Percentiles rank a stretch among this genome's conserved stretches.
Evolutionary conservation across 2,329 filamentous ascomycete species (phyloP).

Genomic region (Clonostachys rhizophaga): DNA sequence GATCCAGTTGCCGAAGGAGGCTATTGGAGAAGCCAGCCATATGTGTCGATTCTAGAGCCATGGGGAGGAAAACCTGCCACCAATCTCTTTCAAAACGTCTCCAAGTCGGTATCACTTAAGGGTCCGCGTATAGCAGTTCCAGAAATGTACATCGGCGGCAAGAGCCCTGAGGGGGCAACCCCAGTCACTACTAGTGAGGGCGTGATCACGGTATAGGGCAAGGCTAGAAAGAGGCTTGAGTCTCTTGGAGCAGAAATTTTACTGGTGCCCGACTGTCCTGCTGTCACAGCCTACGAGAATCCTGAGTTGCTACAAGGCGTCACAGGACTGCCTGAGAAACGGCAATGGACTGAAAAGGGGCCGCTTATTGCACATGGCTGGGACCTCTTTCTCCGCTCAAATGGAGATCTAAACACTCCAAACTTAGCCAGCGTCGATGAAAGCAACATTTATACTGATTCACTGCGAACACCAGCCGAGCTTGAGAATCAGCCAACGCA

Average conservation of each 20-base stretch:
- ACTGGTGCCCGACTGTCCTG: constrained; percentile 34
- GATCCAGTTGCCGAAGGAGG: constrained; percentile 38
- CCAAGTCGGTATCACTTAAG: constrained; percentile 19
- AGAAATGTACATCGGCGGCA: constrained; percentile 41
- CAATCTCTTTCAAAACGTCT: constrained; percentile 22
- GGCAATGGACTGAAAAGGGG: constrained; percentile 27
- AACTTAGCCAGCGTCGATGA: constrained; percentile 32
- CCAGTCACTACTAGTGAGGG: constrained; percentile 8
- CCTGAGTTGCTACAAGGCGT: constrained; percentile 11
- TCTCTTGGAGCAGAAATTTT: constrained; percentile 32
- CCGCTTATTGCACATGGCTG: constrained; percentile 9
- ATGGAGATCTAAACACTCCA: constrained; percentile 21
- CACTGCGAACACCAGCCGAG: constrained; percentile 10
- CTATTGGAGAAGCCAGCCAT: constrained; percentile 48
- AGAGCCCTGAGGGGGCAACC: constrained; percentile 9
- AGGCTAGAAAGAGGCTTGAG: constrained; percentile 26
- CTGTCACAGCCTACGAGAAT: constrained; percentile 39
- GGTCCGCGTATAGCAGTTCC: constrained; percentile 44
- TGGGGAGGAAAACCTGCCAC: constrained; percentile 14
- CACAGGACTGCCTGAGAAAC: constrained; percentile 9
- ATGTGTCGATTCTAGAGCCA: constrained; percentile 29
- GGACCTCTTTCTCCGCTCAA: constrained; percentile 15
- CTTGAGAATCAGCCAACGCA: constrained; percentile 6
- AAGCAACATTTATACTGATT: constrained; percentile 24
- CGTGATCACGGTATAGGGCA: constrained; percentile 17